These are phyloP conservation scores for Echium plantagineum DNA, from an alignment of 257 asterid genomes.

Conservation along the genomic window DNA sequence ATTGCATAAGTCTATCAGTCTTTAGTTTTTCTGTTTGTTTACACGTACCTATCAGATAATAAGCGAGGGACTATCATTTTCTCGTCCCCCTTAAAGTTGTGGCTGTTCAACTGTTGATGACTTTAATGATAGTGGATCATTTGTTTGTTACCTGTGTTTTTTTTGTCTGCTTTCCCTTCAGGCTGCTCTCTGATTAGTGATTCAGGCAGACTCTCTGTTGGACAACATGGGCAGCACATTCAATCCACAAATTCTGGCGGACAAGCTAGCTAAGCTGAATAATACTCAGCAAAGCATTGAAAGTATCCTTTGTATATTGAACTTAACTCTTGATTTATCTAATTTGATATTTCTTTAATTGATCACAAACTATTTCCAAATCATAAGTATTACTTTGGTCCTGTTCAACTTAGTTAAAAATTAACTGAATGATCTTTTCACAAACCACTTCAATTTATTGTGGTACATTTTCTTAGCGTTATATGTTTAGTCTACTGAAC, in stretches of 20 bases:
- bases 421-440: not conserved
- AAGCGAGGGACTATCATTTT: no score
- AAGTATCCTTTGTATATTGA: slow-evolving; percentile 55
- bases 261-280: slow-evolving; percentile 80
- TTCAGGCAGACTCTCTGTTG: slow-evolving; percentile 13
- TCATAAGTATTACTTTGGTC: no score
- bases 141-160: not conserved
- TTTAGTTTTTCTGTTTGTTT: no score
- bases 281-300: slow-evolving; percentile 93
- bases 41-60: no score
- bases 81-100: no score
- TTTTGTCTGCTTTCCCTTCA: slow-evolving; percentile 8
- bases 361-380: not conserved
- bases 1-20: no score
- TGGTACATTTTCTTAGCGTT: not conserved
- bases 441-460: not conserved
- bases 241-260: slow-evolving; percentile 80
- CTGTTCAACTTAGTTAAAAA: not conserved
- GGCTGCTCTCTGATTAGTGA: slow-evolving; percentile 20
- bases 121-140: not conserved
- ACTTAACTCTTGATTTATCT: not conserved
- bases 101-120: not conserved
- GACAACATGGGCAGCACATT: slow-evolving; percentile 72
- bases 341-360: no score
- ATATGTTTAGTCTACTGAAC: not conserved